A percentile compares a stretch with the other conserved stretches of the same genome.
Evolutionary conservation across 192 early-diverging fungal genomes (phyloP).

Genomic region (Rhizophlyctis rosea): DNA sequence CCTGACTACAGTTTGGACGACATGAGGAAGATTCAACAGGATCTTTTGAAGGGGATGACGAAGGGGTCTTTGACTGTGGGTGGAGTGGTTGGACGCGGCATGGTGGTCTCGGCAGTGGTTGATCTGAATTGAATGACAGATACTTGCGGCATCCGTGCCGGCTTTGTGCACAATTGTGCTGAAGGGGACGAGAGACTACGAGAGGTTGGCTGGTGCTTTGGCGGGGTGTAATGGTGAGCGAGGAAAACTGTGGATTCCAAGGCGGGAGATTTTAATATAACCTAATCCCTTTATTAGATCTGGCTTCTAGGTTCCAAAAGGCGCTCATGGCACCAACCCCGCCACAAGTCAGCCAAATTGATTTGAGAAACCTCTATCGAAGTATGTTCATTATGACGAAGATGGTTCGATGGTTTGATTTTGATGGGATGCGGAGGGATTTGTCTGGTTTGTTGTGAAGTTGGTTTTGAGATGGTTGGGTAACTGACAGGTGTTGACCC

Average conservation of each 20-base stretch:
- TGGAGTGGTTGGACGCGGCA: background rate
- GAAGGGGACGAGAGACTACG: slow-evolving; percentile 34
- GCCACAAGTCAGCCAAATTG: no score
- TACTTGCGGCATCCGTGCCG: slow-evolving; percentile 64
- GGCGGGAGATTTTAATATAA: no score
- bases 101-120: background rate
- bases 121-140: slow-evolving; percentile 19
- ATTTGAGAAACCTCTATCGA: no score
- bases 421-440: slow-evolving; percentile 50
- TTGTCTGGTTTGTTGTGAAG: slow-evolving; percentile 20
- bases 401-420: slow-evolving; percentile 75
- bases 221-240: slow-evolving; percentile 24
- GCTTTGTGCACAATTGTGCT: slow-evolving; percentile 71
- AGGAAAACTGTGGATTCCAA: no score
- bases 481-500: no score
- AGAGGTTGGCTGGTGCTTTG: slow-evolving; percentile 31
- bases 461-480: background rate
- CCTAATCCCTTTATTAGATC: no score
- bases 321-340: no score
- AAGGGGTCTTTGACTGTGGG: slow-evolving; percentile 47
- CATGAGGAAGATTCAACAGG: slow-evolving; percentile 53
- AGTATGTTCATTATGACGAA: slow-evolving; percentile 73
- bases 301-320: no score
- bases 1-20: slow-evolving; percentile 54
- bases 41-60: slow-evolving; percentile 56